Percentiles rank a stretch among this genome's conserved stretches.
Conservation (phyloP, 179 eudicot genomes). For the Camellia oleifera region DNA sequence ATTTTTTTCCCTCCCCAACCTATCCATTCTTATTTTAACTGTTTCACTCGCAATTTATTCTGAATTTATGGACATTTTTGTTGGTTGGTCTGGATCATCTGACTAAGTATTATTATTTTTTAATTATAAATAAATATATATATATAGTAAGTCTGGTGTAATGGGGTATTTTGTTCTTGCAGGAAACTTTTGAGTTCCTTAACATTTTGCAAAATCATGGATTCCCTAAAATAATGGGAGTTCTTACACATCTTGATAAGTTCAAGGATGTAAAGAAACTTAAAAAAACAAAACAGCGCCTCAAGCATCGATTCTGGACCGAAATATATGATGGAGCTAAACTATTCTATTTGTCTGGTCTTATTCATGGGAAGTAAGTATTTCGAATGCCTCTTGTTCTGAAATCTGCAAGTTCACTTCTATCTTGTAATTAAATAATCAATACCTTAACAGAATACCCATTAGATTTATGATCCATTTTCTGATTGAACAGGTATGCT, state of each 20-base stretch:
- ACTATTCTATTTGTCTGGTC: constrained; percentile 89
- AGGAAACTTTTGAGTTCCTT: constrained; percentile 97
- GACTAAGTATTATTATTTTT: neutral
- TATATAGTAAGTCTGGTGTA: neutral
- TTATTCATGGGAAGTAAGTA: constrained; percentile 89
- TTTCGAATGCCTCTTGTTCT: neutral
- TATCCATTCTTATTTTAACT: neutral
- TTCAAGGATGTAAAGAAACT: constrained; percentile 89
- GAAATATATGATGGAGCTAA: constrained; percentile 87
- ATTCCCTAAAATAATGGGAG: constrained; percentile 93
- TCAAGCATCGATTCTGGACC: constrained; percentile 94
- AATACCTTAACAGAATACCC: neutral
- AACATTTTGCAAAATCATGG: constrained; percentile 91
- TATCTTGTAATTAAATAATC: neutral
- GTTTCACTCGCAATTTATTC: neutral
- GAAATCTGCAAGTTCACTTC: neutral
- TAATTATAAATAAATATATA: too few species aligned
- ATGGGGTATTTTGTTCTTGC: constrained; percentile 25
- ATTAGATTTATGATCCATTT: neutral
- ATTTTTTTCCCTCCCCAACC: neutral
- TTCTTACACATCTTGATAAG: constrained; percentile 92
- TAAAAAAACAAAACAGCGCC: constrained; percentile 85
- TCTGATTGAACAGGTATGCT: constrained; percentile 56
- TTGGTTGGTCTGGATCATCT: neutral
- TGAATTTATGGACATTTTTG: neutral